Base-by-base conservation (phyloP, 2,329 filamentous ascomycete species). In the Aspergillus piperis region DNA sequence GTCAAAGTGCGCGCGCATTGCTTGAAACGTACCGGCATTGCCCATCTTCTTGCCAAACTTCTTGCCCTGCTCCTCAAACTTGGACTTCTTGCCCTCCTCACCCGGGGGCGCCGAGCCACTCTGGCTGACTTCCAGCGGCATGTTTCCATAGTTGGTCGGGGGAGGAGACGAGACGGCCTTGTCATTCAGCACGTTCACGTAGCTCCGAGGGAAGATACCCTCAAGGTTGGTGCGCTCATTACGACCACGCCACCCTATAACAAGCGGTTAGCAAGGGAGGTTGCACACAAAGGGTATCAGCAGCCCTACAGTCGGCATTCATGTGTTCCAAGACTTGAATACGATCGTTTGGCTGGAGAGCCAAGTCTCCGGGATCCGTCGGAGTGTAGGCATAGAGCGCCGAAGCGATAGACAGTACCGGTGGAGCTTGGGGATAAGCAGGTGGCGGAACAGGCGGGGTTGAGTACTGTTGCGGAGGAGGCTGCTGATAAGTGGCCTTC, bases 1-100 rank as follows among this genome's bases (percentile, higher is more conserved):
- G 10, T 3, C 42, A 7, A 7, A 19, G 27, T 7, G 25, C 17
- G 8, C 17, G 25, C 11, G 8, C 17, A 8, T 17, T 19, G 25
- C 23, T 38, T 21, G 47, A 41, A 63, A 76, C 76, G 58, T 77
- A 77, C 80, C 79, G 58, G 86, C 86, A 74, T 89, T 88, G 36
- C 94, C 94, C 71, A 94, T 76, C 83, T 97, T 98, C 86, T 96
- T 96, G 67, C 94, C 93, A 77, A 97, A 90, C 81, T 97, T 97
- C 87, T 96, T 96, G 58, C 91, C 92, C 58, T 88, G 85, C 77
- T 91, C 84, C 64, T 87, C 84, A 15, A 88, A 80, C 80, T 95
- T 95, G 73, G 81, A 82, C 68, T 75, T 79, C 67, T 78, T 80
- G 61, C 74, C 79, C 64, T 74, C 74, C 56, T 68, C 67, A 30